Conservation (phyloP, 139 green algal species). For the Desmodesmus armatus region DNA sequence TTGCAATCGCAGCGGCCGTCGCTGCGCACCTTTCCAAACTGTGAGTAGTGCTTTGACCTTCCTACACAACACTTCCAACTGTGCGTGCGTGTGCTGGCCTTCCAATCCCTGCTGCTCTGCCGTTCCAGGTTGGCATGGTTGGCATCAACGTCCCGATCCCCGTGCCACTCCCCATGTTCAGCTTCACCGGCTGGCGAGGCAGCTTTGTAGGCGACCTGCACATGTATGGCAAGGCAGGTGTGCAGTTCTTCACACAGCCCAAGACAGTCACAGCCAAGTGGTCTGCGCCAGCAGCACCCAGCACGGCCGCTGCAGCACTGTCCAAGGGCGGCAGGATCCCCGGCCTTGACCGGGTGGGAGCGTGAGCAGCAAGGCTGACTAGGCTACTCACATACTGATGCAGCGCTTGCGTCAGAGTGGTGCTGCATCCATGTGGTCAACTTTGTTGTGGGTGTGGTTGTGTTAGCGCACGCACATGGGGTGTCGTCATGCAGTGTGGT, state of each 20-base stretch:
- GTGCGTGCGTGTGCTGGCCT: too few species aligned
- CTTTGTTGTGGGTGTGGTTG: too few species aligned
- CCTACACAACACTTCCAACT: too few species aligned
- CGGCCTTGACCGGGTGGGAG: constrained; percentile 69
- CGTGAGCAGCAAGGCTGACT: constrained; percentile 35
- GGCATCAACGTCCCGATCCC: constrained; percentile 98
- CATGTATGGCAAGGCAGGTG: constrained; percentile 91
- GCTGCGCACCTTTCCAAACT: too few species aligned
- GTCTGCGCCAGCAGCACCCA: constrained; percentile 48
- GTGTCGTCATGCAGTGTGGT: too few species aligned
- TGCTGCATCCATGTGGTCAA: too few species aligned
- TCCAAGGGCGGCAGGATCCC: constrained; percentile 54
- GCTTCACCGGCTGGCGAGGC: constrained; percentile 95
- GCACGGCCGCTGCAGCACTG: neutral
- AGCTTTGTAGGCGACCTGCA: constrained; percentile 82
- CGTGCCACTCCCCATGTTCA: constrained; percentile 96
- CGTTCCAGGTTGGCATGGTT: constrained; percentile 74
- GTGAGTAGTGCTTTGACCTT: too few species aligned
- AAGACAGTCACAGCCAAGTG: constrained; percentile 97
- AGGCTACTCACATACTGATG: too few species aligned
- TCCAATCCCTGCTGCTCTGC: too few species aligned
- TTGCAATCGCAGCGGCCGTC: too few species aligned
- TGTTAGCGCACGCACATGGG: too few species aligned
- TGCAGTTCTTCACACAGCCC: constrained; percentile 95
- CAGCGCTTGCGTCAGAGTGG: too few species aligned